phyloP scores from a whole-genome alignment of 495 filamentous ascomycete genomes.

The Gamarada debralockiae region DNA sequence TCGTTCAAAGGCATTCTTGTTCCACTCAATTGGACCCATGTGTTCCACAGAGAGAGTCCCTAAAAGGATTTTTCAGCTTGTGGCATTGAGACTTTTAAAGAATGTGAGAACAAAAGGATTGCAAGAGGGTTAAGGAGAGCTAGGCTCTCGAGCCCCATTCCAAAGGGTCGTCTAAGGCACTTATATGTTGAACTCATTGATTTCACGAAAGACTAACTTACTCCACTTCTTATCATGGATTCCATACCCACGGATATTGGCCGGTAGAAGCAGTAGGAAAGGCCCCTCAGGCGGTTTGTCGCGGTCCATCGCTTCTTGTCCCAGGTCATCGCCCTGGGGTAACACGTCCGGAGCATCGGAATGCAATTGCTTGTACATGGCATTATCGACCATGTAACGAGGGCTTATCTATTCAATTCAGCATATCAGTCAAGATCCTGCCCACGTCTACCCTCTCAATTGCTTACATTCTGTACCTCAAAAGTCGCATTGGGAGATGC shows the following conservation, averaged over 20 bases:
- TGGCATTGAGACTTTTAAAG: neutral
- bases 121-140: too few relatives aligned
- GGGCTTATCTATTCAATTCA: neutral
- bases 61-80: neutral
- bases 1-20: slow-evolving; percentile 44
- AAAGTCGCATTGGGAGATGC: neutral
- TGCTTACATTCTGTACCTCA: neutral
- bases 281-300: slow-evolving; percentile 11
- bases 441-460: slow-evolving; percentile 1
- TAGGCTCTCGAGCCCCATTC: too few relatives aligned
- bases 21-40: slow-evolving; percentile 39
- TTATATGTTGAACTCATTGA: neutral
- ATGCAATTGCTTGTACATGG: neutral
- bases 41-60: slow-evolving; percentile 24
- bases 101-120: neutral
- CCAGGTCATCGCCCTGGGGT: neutral
- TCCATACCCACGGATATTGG: slow-evolving; percentile 25
- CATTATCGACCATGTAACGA: neutral
- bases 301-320: neutral
- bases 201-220: neutral
- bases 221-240: slow-evolving; percentile 30
- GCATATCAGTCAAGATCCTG: too few relatives aligned
- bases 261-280: slow-evolving; percentile 24
- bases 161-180: too few relatives aligned
- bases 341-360: neutral